Percentiles rank a stretch among this genome's conserved stretches.
Evolutionary conservation across 106 monocot genomes (phyloP).

Genomic region (Vanilla planifolia): DNA sequence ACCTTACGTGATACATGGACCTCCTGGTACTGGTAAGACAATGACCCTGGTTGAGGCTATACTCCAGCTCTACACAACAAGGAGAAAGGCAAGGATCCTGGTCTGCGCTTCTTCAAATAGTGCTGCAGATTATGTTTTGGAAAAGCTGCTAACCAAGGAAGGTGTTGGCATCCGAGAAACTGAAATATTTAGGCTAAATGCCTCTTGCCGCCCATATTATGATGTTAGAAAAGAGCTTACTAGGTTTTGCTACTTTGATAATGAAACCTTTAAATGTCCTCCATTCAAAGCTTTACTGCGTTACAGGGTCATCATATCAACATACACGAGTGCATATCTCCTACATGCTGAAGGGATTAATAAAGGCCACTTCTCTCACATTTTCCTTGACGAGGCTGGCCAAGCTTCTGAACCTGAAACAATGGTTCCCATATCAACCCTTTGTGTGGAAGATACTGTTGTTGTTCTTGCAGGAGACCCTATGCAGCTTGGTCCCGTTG

Average conservation of each 20-base stretch:
- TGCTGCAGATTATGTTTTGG: slow-evolving; percentile 82
- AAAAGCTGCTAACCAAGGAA: slow-evolving; percentile 42
- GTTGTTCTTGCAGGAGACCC: slow-evolving; percentile 91
- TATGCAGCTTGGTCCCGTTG: slow-evolving; percentile 85
- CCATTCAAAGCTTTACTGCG: slow-evolving; percentile 50
- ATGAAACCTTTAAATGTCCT: slow-evolving; percentile 75
- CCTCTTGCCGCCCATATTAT: slow-evolving; percentile 61
- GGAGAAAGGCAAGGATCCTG: slow-evolving; percentile 47
- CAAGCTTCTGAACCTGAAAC: slow-evolving; percentile 94
- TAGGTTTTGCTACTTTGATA: slow-evolving; percentile 72
- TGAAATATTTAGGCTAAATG: slow-evolving; percentile 81
- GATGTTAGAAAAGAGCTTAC: slow-evolving; percentile 75
- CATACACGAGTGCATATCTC: slow-evolving; percentile 79
- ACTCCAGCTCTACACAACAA: slow-evolving; percentile 46
- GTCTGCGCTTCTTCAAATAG: slow-evolving; percentile 91
- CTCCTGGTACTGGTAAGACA: slow-evolving; percentile 96
- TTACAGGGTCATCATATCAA: slow-evolving; percentile 77
- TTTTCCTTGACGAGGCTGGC: slow-evolving; percentile 95
- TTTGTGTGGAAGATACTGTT: slow-evolving; percentile 51
- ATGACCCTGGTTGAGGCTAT: slow-evolving; percentile 79
- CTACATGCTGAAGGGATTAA: slow-evolving; percentile 59
- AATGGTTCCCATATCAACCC: slow-evolving; percentile 70
- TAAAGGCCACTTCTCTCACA: slow-evolving; percentile 66
- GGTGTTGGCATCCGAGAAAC: slow-evolving; percentile 25
- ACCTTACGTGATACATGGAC: slow-evolving; percentile 91